Base-by-base conservation (phyloP, 225 moss, liverwort and hornwort species). In the Ulota crispa region DNA sequence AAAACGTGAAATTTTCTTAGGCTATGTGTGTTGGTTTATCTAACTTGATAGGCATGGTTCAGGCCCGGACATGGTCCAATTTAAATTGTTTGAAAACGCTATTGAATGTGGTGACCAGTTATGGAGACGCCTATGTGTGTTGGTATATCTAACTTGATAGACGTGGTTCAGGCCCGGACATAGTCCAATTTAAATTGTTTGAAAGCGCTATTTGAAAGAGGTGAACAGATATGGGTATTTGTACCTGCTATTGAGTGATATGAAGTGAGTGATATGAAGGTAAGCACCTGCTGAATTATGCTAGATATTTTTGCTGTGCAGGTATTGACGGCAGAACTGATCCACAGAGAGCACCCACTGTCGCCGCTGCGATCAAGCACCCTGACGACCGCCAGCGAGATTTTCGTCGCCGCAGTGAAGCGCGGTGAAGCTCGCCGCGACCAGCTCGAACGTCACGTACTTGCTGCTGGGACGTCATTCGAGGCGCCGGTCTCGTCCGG, bases 341-440 rank as follows among this genome's bases (percentile, higher is more conserved):
- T 89, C 24, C 87, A 84, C 52, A 82, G 89, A 63, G 89, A 89
- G 18, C 89, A 87, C 50, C 77, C 82, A 1, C 36, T 82, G 6
- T 89, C 87, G 8, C 86, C 86, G 3, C 41, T 87, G 2, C 62
- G 79, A 56, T 86, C 83, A 6, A 3, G 64, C 3, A 63, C 23
- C 2, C 24, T 77, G 31, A 77, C 80, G 65, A 77, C 73, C 50
- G 1, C 32, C 0, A 60, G 76, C 28, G 80, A 86, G 27, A 80
- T 84, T 15, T 72, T 87, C 32, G 43, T 80, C 1, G 86, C 86
- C 1, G 82, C 86, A 1, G 84, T 89, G 80, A 82, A 80, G 52
- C 80, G 84, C 52, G 86, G 84, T 28, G 74, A 80, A 12, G 86
- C 82, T 3, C 89, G 86, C 15, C 72, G 43, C 20, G 37, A 65